Conservation (phyloP, 2,329 filamentous ascomycete species). For the Claviceps sp. region DNA sequence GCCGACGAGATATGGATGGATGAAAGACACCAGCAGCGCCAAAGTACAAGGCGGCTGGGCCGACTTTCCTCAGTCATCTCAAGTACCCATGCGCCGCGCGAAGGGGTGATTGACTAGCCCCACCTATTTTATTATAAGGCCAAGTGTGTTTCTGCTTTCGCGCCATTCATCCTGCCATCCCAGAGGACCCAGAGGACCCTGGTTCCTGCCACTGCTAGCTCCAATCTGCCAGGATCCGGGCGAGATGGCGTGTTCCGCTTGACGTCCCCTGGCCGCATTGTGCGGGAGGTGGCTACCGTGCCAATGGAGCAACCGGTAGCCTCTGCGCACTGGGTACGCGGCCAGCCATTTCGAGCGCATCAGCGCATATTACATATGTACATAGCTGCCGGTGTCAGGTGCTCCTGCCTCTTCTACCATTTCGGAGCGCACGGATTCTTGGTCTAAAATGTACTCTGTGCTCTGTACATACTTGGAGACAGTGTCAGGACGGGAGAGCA, state of each 20-base stretch:
- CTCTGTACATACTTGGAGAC: no score
- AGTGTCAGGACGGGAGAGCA: no score
- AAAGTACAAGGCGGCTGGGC: neutral
- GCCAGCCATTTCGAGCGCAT: neutral
- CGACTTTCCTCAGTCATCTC: neutral
- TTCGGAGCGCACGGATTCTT: neutral
- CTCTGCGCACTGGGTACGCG: neutral
- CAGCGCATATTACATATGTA: no score
- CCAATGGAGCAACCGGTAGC: neutral
- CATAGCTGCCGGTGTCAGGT: no score
- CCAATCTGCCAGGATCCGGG: neutral
- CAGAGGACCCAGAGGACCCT: neutral
- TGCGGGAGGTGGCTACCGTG: neutral
- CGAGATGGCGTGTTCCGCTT: neutral
- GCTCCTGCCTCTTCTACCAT: neutral
- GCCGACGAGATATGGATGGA: conserved; percentile 6
- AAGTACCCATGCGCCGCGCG: neutral
- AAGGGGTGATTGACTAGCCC: neutral
- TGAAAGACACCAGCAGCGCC: neutral
- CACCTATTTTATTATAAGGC: neutral
- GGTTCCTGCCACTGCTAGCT: no score
- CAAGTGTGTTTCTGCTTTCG: neutral
- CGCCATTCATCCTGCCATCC: neutral
- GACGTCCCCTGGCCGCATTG: neutral
- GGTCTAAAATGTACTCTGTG: no score